These are phyloP conservation scores for Poa annua DNA, from an alignment of 176 grass and related monocot species.

Conservation along the genomic window DNA sequence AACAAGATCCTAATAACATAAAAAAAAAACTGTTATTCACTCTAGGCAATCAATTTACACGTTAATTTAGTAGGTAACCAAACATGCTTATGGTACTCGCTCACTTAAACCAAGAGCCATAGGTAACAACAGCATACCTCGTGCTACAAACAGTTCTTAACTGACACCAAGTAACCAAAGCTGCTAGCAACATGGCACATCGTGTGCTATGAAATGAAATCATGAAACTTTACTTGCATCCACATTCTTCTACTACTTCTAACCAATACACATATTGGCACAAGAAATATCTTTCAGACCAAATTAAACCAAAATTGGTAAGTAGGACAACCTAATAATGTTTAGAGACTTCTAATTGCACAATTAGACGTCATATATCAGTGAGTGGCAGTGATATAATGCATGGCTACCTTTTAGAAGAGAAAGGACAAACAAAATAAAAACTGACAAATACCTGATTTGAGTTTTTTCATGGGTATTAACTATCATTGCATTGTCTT, in stretches of 20 bases:
- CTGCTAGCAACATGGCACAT: background rate
- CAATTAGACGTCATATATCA: background rate
- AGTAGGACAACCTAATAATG: background rate
- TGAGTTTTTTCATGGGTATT: constrained; percentile 38
- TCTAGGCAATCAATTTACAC: constrained; percentile 20
- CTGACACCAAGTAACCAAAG: background rate
- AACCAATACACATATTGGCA: constrained; percentile 19
- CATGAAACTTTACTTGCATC: background rate
- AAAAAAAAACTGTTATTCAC: background rate
- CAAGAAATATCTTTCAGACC: background rate
- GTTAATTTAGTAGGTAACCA: constrained; percentile 8
- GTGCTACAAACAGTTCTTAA: background rate
- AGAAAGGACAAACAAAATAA: constrained; percentile 5
- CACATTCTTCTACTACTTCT: constrained; percentile 12
- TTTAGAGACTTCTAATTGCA: constrained; percentile 6
- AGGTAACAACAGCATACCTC: background rate
- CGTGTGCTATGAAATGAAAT: background rate
- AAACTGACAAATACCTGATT: constrained; percentile 43
- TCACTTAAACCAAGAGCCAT: constrained; percentile 8
- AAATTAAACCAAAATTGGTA: constrained; percentile 3
- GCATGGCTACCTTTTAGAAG: background rate
- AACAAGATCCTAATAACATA: constrained; percentile 9
- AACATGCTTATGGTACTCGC: background rate
- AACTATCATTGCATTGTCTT: constrained; percentile 36
- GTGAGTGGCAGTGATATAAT: constrained; percentile 14